Percentiles rank a stretch among this genome's conserved stretches.
phyloP scores from a whole-genome alignment of 208 protist species.

The Phytomonas sp. region DNA sequence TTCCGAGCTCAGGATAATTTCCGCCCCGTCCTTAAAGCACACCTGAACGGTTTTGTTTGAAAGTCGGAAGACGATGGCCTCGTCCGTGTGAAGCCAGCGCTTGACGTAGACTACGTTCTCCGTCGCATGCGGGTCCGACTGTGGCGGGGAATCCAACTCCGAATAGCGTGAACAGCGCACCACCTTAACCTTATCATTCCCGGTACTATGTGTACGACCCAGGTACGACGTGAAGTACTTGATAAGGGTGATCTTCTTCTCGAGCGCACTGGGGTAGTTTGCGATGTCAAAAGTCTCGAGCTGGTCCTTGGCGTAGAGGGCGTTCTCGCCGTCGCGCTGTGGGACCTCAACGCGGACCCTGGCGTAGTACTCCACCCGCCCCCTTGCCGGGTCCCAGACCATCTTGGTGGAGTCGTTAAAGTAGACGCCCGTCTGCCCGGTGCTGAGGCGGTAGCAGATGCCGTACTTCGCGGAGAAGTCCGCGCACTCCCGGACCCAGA shows the following conservation, averaged over 20 bases:
- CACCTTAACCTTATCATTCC: slow-evolving; percentile 48
- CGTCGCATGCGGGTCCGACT: slow-evolving; percentile 44
- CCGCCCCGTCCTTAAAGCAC: slow-evolving; percentile 90
- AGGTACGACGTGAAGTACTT: slow-evolving; percentile 93
- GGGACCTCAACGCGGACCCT: slow-evolving; percentile 52
- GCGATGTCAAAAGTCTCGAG: slow-evolving; percentile 64
- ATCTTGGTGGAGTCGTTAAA: slow-evolving; percentile 98
- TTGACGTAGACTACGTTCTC: slow-evolving; percentile 91
- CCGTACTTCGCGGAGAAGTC: slow-evolving; percentile 98
- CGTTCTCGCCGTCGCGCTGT: slow-evolving; percentile 9
- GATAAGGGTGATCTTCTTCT: slow-evolving; percentile 96
- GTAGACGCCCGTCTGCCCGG: slow-evolving; percentile 91
- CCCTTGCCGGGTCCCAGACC: slow-evolving; percentile 70
- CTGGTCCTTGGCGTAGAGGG: slow-evolving; percentile 65
- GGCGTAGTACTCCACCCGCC: slow-evolving; percentile 74
- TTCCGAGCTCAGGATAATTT: slow-evolving; percentile 90
- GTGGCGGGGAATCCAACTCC: slow-evolving; percentile 17
- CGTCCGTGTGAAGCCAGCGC: slow-evolving; percentile 90
- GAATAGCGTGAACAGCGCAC: slow-evolving; percentile 51
- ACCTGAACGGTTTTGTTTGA: slow-evolving; percentile 94
- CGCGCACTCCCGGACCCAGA: slow-evolving; percentile 90
- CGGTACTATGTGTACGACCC: slow-evolving; percentile 24
- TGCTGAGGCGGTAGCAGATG: slow-evolving; percentile 92
- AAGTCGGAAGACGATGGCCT: slow-evolving; percentile 93
- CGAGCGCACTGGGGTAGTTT: slow-evolving; percentile 67